Evolutionary conservation across 768 basidiomycete species (phyloP).

Genomic region (Leccinellum albellum): DNA sequence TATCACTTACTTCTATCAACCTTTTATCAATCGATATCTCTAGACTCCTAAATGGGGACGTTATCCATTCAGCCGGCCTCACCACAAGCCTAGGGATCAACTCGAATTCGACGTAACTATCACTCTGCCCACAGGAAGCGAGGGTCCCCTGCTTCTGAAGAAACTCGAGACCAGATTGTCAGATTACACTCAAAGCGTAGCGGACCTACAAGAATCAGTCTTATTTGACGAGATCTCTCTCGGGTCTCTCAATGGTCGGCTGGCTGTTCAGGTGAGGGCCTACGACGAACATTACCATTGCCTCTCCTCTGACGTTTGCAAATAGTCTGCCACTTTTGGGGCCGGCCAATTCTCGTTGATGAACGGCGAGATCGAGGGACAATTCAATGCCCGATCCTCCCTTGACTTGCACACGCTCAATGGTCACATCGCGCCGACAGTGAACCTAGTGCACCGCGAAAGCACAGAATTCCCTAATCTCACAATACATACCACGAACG

Average conservation of each 20-base stretch:
- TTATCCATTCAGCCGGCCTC: background rate
- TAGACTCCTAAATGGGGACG: constrained; percentile 30
- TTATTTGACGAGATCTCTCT: constrained; percentile 38
- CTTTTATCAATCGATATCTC: background rate
- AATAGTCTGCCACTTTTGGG: constrained; percentile 33
- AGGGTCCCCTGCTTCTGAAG: constrained; percentile 33
- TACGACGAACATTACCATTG: background rate
- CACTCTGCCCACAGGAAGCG: constrained; percentile 33
- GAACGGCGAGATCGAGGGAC: constrained; percentile 46
- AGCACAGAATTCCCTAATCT: constrained; percentile 27
- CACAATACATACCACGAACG: constrained; percentile 38
- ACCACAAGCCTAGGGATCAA: constrained; percentile 4
- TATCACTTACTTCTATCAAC: background rate
- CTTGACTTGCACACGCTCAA: constrained; percentile 40
- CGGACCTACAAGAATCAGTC: constrained; percentile 31
- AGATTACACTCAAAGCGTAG: constrained; percentile 38
- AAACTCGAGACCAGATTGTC: constrained; percentile 41
- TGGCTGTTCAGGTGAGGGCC: constrained; percentile 34
- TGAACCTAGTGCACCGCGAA: constrained; percentile 34
- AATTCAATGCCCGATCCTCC: constrained; percentile 34
- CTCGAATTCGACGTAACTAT: constrained; percentile 36
- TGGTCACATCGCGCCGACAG: constrained; percentile 35
- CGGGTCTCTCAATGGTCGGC: constrained; percentile 32
- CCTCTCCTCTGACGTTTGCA: background rate
- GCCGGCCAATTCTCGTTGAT: constrained; percentile 32